These are phyloP conservation scores for Pichia pseudocactophila DNA, from an alignment of 805 yeast genomes.

Conservation along the genomic window DNA sequence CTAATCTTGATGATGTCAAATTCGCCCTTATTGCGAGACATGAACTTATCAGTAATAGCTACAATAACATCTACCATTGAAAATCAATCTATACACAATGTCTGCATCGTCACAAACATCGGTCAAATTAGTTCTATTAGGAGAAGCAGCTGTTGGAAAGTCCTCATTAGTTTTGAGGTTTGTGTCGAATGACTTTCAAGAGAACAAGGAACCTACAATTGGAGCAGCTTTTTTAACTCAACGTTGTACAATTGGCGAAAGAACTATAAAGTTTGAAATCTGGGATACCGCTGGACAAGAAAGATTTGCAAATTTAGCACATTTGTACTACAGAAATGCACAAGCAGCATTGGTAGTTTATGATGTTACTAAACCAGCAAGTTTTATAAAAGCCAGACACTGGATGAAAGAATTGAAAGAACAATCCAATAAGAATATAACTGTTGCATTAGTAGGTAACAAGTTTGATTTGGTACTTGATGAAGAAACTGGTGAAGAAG, in stretches of 20 bases:
- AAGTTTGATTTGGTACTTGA: conserved; percentile 70
- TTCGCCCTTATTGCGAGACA: no score
- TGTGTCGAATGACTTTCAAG: conserved; percentile 93
- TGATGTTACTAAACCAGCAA: conserved; percentile 90
- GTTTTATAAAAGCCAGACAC: conserved; percentile 92
- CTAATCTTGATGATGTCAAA: no score
- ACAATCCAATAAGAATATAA: conserved; percentile 86
- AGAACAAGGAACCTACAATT: conserved; percentile 94
- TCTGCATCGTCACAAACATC: conserved; percentile 40
- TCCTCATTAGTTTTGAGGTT: conserved; percentile 87
- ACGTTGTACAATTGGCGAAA: conserved; percentile 77
- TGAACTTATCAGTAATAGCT: no score
- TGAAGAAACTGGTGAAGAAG: conserved; percentile 36
- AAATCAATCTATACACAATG: conserved; percentile 8
- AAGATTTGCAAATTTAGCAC: conserved; percentile 90
- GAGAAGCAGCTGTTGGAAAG: conserved; percentile 98
- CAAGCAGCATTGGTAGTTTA: conserved; percentile 95
- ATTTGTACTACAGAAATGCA: conserved; percentile 95
- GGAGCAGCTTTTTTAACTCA: conserved; percentile 98
- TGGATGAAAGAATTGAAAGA: conserved; percentile 96
- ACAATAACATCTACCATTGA: no score
- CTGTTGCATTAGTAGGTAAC: conserved; percentile 91
- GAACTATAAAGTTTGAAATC: conserved; percentile 84
- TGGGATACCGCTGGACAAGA: conserved; percentile 99
- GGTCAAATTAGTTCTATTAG: conserved; percentile 83